Conservation (phyloP, 805 yeast species). For the Vanderwaltozyma tropicalis region DNA sequence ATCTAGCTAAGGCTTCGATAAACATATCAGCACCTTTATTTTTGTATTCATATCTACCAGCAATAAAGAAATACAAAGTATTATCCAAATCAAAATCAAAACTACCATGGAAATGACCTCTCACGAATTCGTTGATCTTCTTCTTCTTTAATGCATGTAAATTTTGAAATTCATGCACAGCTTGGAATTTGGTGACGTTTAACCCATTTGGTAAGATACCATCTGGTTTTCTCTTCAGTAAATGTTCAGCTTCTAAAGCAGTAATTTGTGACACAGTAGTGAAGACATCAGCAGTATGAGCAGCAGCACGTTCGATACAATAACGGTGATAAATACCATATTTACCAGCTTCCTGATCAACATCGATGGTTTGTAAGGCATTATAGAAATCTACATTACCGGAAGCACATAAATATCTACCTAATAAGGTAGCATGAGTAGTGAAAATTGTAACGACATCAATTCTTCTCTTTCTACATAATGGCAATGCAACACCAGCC, state of each 20-base stretch:
- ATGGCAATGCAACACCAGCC: constrained; percentile 91
- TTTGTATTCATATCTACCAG: constrained; percentile 94
- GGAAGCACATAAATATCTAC: constrained; percentile 92
- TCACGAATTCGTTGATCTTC: constrained; percentile 84
- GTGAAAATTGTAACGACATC: constrained; percentile 95
- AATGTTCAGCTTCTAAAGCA: constrained; percentile 89
- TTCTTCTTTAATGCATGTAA: constrained; percentile 86
- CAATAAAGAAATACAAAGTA: constrained; percentile 89
- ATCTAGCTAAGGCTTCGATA: constrained; percentile 84
- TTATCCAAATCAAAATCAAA: constrained; percentile 90
- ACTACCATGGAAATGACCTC: constrained; percentile 96
- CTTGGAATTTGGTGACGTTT: constrained; percentile 90
- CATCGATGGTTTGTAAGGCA: constrained; percentile 79
- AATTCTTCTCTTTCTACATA: constrained; percentile 81
- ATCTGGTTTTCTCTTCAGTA: constrained; percentile 91
- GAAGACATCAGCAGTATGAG: constrained; percentile 92
- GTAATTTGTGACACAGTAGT: constrained; percentile 96
- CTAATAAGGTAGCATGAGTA: constrained; percentile 92
- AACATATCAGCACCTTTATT: constrained; percentile 95
- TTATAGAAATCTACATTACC: constrained; percentile 95
- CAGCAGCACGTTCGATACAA: constrained; percentile 93
- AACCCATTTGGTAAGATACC: constrained; percentile 96
- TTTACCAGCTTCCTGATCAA: constrained; percentile 96
- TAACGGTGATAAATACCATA: constrained; percentile 95
- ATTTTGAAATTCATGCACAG: constrained; percentile 96